Percentiles rank a stretch among this genome's conserved stretches.
phyloP scores from a whole-genome alignment of 2,329 filamentous ascomycete species.

The Talaromyces islandicus region DNA sequence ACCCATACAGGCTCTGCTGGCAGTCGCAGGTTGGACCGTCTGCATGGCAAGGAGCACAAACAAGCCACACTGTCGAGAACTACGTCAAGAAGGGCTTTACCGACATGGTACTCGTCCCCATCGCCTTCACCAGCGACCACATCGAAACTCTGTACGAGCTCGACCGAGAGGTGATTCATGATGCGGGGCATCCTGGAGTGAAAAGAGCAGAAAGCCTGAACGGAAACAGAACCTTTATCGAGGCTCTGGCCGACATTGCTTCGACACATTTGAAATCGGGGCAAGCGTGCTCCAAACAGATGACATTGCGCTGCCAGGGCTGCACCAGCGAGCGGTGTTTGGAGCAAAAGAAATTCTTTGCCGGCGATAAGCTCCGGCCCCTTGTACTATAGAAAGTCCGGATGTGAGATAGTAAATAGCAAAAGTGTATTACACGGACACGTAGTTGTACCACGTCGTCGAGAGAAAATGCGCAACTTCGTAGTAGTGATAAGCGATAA shows the following conservation, averaged over 20 bases:
- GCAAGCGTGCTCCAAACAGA: conserved; percentile 69
- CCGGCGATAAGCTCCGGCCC: conserved; percentile 30
- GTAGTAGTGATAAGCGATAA: not conserved
- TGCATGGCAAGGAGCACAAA: conserved; percentile 94
- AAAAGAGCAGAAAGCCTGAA: conserved; percentile 92
- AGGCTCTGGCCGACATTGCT: conserved; percentile 81
- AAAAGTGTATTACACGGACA: not conserved
- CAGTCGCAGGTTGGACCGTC: conserved; percentile 95
- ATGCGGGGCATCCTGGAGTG: conserved; percentile 67
- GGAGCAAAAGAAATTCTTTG: conserved; percentile 64
- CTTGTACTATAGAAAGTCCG: conserved; percentile 26
- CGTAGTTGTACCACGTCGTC: not conserved
- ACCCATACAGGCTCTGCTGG: conserved; percentile 93
- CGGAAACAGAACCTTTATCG: conserved; percentile 82
- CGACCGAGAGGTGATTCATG: conserved; percentile 90
- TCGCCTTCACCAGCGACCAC: conserved; percentile 98
- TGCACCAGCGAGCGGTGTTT: conserved; percentile 85
- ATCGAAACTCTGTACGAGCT: conserved; percentile 96
- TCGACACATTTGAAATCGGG: conserved; percentile 70
- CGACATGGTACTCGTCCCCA: conserved; percentile 84
- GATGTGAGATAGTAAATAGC: not conserved
- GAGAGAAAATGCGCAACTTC: too few species aligned
- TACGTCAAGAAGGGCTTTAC: conserved; percentile 89
- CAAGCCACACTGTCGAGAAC: conserved; percentile 75
- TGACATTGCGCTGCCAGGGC: conserved; percentile 85